Evolutionary conservation across 257 asterid species (phyloP), one percentile per base, ranked within the genome.

Genomic region (Fraxinus quadrangulata): DNA sequence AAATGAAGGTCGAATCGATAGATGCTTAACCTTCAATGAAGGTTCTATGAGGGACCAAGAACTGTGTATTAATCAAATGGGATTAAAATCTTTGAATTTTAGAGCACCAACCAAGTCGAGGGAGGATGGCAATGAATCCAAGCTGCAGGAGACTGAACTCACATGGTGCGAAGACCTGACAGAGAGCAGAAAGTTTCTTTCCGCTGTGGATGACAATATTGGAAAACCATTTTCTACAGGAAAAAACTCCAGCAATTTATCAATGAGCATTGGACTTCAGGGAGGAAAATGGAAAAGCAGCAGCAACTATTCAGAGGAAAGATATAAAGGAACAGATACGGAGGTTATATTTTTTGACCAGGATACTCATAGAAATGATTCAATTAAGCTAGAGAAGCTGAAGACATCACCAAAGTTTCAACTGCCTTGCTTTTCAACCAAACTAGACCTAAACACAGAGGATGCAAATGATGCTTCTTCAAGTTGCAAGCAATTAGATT

Each of bases 191-290:
- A 73, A 72, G 31, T 75, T 82, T 30, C 82, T 85, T 45, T 49
- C 83, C 23, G 56, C 77, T 37, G 73, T 37, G 85, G 78, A 79
- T 30, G 88, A 75, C 69, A 84, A 83, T 69, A 42, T 81, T 21
- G 84, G 83, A 30, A 83, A 77, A 76, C 75, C 69, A 42, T 81
- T 78, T 65, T 21, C 79, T 28, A 66, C 65, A 5, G 90, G 86
- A 73, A 77, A 77, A 31, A 82, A 68, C 21, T 69, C 78, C 74
- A 80, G 85, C 84, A 84, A 82, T 49, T 82, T 90, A 81, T 89
- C 97, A 24, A 94, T 92, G 88, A 83, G 91, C 84, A 87, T 94
- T 70, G 97, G 95, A 71, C 79, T 82, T 70, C 81, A 84, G 80
- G 87, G 85, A 36, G 84, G 87, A 66, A 79, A 81, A 74, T 85